Percentiles rank a stretch among this genome's conserved stretches.
Conservation (phyloP, 345 rosid species). For the thale cress (Arabidopsis thaliana) region TAIR10.1 NC_003076.8:25544001-25544500, state of each 20-base stretch:
- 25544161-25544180: conserved; percentile 71
- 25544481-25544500: conserved; percentile 48
- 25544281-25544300: conserved; percentile 67
- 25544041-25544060: conserved; percentile 61
- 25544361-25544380: conserved; percentile 89
- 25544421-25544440: conserved; percentile 65
- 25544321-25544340: conserved; percentile 99
- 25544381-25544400: conserved; percentile 81
- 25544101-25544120: conserved; percentile 81
- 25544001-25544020: conserved; percentile 70
- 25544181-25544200: conserved; percentile 60
- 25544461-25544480: conserved; percentile 55
- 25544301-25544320: conserved; percentile 63
- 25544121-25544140: conserved; percentile 73
- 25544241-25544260: conserved; percentile 14
- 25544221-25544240: conserved; percentile 61
- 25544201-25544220: conserved; percentile 73
- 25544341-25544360: conserved; percentile 81
- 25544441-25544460: conserved; percentile 73
- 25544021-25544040: conserved; percentile 71
- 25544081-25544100: conserved; percentile 92
- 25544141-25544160: conserved; percentile 73
- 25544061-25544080: conserved; percentile 65
- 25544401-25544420: conserved; percentile 67
- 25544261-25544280: conserved; percentile 65